A percentile compares a stretch with the other conserved stretches of the same genome.
Evolutionary conservation across 2,329 filamentous ascomycete genomes (phyloP).

Genomic region (Sclerotiophoma versabilis): DNA sequence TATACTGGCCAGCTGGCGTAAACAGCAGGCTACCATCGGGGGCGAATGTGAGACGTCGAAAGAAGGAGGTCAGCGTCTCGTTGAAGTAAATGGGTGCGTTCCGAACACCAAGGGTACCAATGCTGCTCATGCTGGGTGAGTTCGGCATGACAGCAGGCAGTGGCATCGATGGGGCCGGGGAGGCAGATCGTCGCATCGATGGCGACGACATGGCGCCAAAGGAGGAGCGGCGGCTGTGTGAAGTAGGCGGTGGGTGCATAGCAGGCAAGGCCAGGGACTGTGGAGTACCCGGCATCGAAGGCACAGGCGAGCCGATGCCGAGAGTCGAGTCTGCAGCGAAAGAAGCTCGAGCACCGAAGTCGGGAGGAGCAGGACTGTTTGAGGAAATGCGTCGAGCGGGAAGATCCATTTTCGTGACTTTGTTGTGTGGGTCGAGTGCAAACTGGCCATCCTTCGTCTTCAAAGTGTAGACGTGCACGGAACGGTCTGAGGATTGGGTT

Average conservation of each 20-base stretch:
- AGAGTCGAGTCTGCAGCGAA: conserved; percentile 64
- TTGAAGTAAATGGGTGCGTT: conserved; percentile 95
- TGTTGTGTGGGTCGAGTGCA: conserved; percentile 77
- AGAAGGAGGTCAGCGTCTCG: conserved; percentile 96
- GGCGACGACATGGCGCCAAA: conserved; percentile 72
- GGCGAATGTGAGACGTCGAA: conserved; percentile 89
- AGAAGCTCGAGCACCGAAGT: conserved; percentile 72
- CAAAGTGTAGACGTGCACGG: conserved; percentile 95
- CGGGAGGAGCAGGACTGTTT: conserved; percentile 88
- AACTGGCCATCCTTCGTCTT: conserved; percentile 97
- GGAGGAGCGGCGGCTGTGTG: conserved; percentile 92
- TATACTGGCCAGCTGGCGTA: conserved; percentile 94
- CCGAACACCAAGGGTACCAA: conserved; percentile 59
- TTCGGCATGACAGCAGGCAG: conserved; percentile 95
- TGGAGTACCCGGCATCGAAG: conserved; percentile 92
- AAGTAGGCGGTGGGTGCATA: conserved; percentile 95
- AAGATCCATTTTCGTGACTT: conserved; percentile 91
- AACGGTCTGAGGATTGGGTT: conserved; percentile 96
- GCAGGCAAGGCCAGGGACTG: conserved; percentile 80
- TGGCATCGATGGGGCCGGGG: conserved; percentile 91
- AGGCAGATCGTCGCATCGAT: conserved; percentile 84
- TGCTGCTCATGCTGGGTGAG: conserved; percentile 77
- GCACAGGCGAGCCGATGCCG: conserved; percentile 76
- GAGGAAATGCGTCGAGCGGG: conserved; percentile 89
- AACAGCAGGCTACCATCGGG: conserved; percentile 93